These are phyloP conservation scores for Trichoderma oligosporum DNA, from an alignment of 2,329 filamentous ascomycete species.

Conservation along the genomic window DNA sequence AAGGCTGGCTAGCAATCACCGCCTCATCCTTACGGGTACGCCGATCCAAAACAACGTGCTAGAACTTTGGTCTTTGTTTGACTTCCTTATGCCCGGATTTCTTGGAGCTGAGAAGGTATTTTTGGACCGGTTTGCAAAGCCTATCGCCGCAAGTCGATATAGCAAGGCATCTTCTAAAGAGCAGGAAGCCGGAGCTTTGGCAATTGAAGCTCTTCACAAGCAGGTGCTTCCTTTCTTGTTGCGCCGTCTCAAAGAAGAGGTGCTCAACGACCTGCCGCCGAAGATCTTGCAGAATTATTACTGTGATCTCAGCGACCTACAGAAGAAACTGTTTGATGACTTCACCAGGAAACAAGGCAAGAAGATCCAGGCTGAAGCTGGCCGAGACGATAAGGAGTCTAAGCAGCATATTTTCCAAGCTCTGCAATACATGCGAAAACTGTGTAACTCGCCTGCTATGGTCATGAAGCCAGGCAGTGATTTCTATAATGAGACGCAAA, in stretches of 20 bases:
- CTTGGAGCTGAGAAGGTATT: slow-evolving; percentile 94
- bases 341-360: slow-evolving; percentile 93
- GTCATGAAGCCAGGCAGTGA: slow-evolving; percentile 94
- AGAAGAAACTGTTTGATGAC: slow-evolving; percentile 93
- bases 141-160: slow-evolving; percentile 89
- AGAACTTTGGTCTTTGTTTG: slow-evolving; percentile 95
- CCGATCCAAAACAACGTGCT: slow-evolving; percentile 98
- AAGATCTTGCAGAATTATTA: slow-evolving; percentile 99
- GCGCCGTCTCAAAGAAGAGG: slow-evolving; percentile 94
- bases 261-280: slow-evolving; percentile 89
- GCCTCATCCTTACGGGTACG: slow-evolving; percentile 91
- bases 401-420: slow-evolving; percentile 99
- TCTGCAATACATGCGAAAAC: slow-evolving; percentile 97
- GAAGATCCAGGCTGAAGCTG: slow-evolving; percentile 78
- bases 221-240: slow-evolving; percentile 95
- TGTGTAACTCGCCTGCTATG: slow-evolving; percentile 94
- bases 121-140: slow-evolving; percentile 89
- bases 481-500: slow-evolving; percentile 83
- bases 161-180: slow-evolving; percentile 98
- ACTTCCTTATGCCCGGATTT: slow-evolving; percentile 99
- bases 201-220: slow-evolving; percentile 97
- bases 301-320: slow-evolving; percentile 92
- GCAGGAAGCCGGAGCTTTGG: slow-evolving; percentile 91
- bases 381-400: slow-evolving; percentile 80
- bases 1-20: slow-evolving; percentile 82